A percentile compares a stretch with the other conserved stretches of the same genome.
phyloP scores from a whole-genome alignment of 1,284 basidiomycete genomes.

The Malassezia furfur region DNA sequence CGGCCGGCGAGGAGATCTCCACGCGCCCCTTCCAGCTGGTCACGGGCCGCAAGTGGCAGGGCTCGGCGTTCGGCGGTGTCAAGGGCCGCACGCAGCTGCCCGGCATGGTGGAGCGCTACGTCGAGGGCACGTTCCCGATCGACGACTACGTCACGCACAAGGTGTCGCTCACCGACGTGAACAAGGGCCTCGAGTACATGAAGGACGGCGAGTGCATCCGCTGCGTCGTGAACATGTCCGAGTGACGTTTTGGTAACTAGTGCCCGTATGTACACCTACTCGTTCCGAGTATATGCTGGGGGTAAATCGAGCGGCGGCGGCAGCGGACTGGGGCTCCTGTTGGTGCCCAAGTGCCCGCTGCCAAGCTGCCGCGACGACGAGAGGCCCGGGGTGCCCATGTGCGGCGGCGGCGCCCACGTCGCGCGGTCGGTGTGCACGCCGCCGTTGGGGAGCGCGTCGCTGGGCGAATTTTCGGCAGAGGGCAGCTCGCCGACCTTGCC shows the following conservation, averaged over 20 bases:
- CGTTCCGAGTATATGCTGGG: not conserved
- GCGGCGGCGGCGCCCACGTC: conserved; percentile 1
- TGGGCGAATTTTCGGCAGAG: not conserved
- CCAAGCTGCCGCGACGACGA: not conserved
- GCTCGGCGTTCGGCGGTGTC: conserved; percentile 91
- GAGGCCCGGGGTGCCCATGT: not conserved
- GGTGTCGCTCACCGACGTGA: conserved; percentile 62
- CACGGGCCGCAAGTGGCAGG: conserved; percentile 95
- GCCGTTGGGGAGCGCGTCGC: not conserved
- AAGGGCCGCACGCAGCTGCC: conserved; percentile 79
- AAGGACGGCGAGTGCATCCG: conserved; percentile 86
- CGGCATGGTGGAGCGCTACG: conserved; percentile 42
- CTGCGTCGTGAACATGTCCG: conserved; percentile 51
- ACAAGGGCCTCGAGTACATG: conserved; percentile 87
- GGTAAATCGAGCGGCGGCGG: not conserved
- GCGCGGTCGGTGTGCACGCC: not conserved
- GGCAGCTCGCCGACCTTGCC: conserved; percentile 43
- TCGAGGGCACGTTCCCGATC: conserved; percentile 46
- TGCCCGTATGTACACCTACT: not conserved
- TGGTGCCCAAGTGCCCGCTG: not conserved
- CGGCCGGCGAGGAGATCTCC: conserved; percentile 93
- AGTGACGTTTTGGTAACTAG: not conserved
- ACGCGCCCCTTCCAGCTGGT: conserved; percentile 73
- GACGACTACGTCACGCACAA: conserved; percentile 51
- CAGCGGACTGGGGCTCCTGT: not conserved